A percentile compares a stretch with the other conserved stretches of the same genome.
Evolutionary conservation across 176 grass and related monocot genomes (phyloP).

Genomic region (Oryza glumipatula): DNA sequence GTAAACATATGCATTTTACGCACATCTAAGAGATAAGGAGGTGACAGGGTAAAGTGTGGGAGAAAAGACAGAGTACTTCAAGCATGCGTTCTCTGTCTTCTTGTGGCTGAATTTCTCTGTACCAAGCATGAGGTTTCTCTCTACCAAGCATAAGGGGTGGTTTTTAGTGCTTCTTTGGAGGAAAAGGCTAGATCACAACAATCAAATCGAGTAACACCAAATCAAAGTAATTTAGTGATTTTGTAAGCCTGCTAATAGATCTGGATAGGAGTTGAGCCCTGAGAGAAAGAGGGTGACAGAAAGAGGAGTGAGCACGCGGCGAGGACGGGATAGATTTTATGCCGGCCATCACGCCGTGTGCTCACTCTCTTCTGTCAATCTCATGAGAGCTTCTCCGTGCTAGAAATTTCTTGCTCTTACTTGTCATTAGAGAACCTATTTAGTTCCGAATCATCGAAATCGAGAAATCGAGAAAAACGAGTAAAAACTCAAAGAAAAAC

Average conservation of each 20-base stretch:
- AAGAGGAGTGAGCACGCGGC: slow-evolving; percentile 77
- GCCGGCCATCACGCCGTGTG: slow-evolving; percentile 37
- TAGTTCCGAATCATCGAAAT: background rate
- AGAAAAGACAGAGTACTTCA: slow-evolving; percentile 9
- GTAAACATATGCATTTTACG: slow-evolving; percentile 1
- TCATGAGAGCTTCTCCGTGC: background rate
- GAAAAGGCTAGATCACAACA: background rate
- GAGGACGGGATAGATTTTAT: slow-evolving; percentile 42
- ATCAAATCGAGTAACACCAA: background rate
- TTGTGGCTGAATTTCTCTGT: background rate
- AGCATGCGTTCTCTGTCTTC: background rate
- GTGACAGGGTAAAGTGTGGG: background rate
- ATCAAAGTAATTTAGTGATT: background rate
- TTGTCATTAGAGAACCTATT: rapidly evolving
- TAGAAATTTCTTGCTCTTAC: background rate
- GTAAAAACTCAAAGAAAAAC: slow-evolving; percentile 24
- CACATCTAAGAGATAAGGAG: slow-evolving; percentile 36
- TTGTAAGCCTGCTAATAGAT: background rate
- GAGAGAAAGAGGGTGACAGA: slow-evolving; percentile 56
- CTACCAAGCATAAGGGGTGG: background rate
- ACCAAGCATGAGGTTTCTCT: background rate
- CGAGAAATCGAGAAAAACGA: background rate
- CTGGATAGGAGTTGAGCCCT: background rate
- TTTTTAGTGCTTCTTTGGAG: background rate
- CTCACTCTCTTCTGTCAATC: slow-evolving; percentile 99